Base-by-base conservation (phyloP, 2,329 filamentous ascomycete genomes). In the Paecilomyces sp. region DNA sequence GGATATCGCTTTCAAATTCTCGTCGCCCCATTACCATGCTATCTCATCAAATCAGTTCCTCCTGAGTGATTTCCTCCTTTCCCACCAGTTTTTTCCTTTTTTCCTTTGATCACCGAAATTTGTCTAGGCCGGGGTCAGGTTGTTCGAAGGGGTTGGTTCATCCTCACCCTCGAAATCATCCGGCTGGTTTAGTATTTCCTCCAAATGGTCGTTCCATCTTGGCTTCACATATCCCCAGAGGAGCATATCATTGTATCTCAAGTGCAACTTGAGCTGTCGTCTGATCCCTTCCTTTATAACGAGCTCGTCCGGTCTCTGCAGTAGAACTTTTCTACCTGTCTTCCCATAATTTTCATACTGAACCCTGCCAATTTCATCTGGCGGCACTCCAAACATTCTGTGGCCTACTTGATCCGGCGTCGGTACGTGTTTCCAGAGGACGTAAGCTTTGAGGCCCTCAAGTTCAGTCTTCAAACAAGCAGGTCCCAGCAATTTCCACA, bases 201-300 rank as follows among this genome's bases (percentile, higher is more conserved):
- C 22, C 22, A 22, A 22, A 2, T 22, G 22, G 22, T 22, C 22
- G 22, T 22, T 22, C 1, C 79, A 83, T 3, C 69, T 55, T 57
- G 77, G 79, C 70, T 88, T 79, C 30, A 87, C 74, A 67, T 82
- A 82, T 0, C 89, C 88, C 78, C 83, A 90, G 15, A 83, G 62
- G 64, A 86, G 77, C 80, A 89, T 86, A 60, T 81, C 75, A 13
- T 80, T 65, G 54, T 86, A 76, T 65, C 83, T 78, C 12, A 76
- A 62, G 58, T 86, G 77, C n/a, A 90, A 69, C 24, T 79, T 63
- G 34, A 89, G 68, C 0, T 77, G 70, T 15, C 88, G 75, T 15
- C 79, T 74, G 0, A 81, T 70, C 0, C 80, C 75, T 67, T 91
- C 88, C 12, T 77, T 67, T 51, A 84, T 73, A 24, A 90, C 72